Percentiles rank a stretch among this genome's conserved stretches.
Conservation (phyloP, 163 green algal genomes). For the Chlorella variabilis region DNA sequence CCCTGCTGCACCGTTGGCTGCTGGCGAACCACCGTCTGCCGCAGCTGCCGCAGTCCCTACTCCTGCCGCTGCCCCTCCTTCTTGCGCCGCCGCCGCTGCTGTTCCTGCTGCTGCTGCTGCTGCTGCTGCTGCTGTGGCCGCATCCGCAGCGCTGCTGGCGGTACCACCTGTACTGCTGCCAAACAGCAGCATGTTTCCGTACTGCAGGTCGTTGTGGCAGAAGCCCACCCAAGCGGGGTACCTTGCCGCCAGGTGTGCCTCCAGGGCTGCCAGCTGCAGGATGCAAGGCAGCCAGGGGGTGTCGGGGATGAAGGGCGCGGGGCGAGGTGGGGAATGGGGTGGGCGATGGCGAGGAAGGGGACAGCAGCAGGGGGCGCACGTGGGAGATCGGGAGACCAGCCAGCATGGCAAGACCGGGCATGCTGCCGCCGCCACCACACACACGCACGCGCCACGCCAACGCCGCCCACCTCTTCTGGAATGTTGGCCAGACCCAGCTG, state of each 20-base stretch:
- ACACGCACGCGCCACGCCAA: too few relatives aligned
- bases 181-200: conserved; percentile 72
- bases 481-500: neutral
- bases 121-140: conserved; percentile 9
- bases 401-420: too few relatives aligned
- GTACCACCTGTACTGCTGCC: neutral
- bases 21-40: neutral
- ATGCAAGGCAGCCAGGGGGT: neutral
- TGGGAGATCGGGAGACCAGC: too few relatives aligned
- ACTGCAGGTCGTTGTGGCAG: conserved; percentile 78
- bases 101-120: neutral
- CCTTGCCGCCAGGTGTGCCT: neutral
- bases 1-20: neutral
- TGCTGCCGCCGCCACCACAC: too few relatives aligned
- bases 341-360: too few relatives aligned
- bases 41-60: neutral
- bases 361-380: too few relatives aligned
- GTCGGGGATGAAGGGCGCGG: neutral
- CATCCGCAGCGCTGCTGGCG: neutral
- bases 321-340: too few relatives aligned
- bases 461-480: conserved; percentile 3
- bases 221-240: conserved; percentile 56
- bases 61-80: neutral
- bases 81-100: neutral
- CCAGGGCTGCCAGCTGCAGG: conserved; percentile 16